phyloP scores from a whole-genome alignment of 345 rosid genomes.

The Salix brachista region DNA sequence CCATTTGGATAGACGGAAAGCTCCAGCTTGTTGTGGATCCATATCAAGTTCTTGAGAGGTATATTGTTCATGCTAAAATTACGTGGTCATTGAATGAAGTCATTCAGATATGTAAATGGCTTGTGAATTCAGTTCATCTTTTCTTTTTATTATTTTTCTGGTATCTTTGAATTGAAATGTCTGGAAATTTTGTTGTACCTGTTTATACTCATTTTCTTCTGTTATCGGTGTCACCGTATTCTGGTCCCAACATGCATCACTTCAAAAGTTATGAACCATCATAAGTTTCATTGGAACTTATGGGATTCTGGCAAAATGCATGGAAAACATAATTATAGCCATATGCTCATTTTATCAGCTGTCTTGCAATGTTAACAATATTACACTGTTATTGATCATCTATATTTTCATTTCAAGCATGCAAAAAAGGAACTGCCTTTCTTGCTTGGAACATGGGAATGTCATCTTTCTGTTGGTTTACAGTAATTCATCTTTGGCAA shows the following conservation, averaged over 20 bases:
- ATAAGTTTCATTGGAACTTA: background rate
- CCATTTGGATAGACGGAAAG: constrained; percentile 92
- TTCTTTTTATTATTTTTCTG: background rate
- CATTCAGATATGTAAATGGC: background rate
- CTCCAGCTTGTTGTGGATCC: constrained; percentile 87
- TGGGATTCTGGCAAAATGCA: background rate
- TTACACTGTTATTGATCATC: no score
- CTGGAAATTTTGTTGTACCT: background rate
- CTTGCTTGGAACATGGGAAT: background rate
- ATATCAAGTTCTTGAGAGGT: constrained; percentile 87
- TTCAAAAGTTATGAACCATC: background rate
- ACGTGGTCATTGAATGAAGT: background rate
- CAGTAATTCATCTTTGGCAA: background rate
- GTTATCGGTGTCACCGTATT: background rate
- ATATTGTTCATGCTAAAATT: constrained; percentile 10
- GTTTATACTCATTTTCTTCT: background rate
- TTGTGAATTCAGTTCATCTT: background rate
- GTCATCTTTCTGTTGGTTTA: background rate
- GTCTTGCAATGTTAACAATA: background rate
- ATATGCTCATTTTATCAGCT: background rate
- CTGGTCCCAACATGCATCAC: background rate
- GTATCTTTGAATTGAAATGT: background rate
- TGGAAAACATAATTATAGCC: background rate
- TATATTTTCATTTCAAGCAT: background rate
- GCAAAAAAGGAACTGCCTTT: background rate